A percentile compares a stretch with the other conserved stretches of the same genome.
Conservation (phyloP, 352 stramenopile species). For the Pythium brachiatum region DNA sequence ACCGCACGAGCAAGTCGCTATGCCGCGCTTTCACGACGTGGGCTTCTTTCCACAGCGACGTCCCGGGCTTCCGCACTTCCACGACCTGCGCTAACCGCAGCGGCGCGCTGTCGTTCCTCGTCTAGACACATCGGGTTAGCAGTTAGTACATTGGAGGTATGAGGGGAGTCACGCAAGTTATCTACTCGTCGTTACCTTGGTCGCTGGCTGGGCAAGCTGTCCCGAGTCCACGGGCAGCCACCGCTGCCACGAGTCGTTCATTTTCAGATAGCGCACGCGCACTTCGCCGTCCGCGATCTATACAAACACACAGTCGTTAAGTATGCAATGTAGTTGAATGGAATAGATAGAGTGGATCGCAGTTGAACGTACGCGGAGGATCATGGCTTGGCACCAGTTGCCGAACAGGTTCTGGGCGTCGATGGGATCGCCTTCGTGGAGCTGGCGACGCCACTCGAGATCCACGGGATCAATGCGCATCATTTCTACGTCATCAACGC, state of each 20-base stretch:
- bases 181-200: constrained; percentile 37
- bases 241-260: constrained; percentile 73
- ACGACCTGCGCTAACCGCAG: constrained; percentile 68
- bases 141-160: too few relatives aligned
- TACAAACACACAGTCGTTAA: neutral
- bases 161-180: neutral
- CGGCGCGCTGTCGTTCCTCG: constrained; percentile 51
- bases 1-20: constrained; percentile 57
- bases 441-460: constrained; percentile 66
- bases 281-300: constrained; percentile 62
- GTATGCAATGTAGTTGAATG: neutral
- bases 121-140: too few relatives aligned
- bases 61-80: constrained; percentile 51
- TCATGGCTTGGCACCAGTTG: constrained; percentile 75
- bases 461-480: constrained; percentile 73
- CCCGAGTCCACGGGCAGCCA: constrained; percentile 68
- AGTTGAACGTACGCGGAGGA: constrained; percentile 35
- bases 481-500: constrained; percentile 54
- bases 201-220: constrained; percentile 49
- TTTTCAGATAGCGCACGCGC: constrained; percentile 75
- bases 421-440: constrained; percentile 59
- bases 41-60: constrained; percentile 62
- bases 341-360: neutral
- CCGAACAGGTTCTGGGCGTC: constrained; percentile 82
- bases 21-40: constrained; percentile 45